Evolutionary conservation across 768 basidiomycete species (phyloP).

Genomic region (Tricholomella constricta): DNA sequence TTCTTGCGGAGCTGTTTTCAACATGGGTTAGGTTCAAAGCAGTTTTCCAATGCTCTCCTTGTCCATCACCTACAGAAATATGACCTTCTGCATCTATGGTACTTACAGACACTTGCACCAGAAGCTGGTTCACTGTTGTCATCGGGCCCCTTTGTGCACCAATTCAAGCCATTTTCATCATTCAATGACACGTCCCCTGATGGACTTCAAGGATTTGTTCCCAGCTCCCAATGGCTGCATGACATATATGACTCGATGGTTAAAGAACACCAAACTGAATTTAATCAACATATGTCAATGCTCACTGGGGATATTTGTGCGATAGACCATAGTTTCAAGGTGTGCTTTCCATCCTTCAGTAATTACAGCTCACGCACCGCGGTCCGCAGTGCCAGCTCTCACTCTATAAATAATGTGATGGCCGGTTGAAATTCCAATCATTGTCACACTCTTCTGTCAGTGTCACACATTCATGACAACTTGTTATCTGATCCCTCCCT

Average conservation of each 20-base stretch:
- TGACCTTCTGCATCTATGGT: not conserved
- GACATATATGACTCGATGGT: conserved; percentile 27
- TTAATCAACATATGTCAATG: conserved; percentile 30
- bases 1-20: conserved; percentile 21
- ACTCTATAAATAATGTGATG: too few relatives aligned
- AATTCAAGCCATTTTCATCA: conserved; percentile 4
- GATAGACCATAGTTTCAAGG: conserved; percentile 32
- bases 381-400: too few relatives aligned
- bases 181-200: conserved; percentile 1
- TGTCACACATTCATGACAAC: too few relatives aligned
- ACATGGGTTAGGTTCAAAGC: conserved; percentile 24
- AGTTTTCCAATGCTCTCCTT: conserved; percentile 22
- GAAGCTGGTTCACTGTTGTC: not conserved
- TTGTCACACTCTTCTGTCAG: too few relatives aligned
- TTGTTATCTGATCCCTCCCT: too few relatives aligned
- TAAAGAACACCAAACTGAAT: conserved; percentile 15
- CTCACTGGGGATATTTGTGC: conserved; percentile 14
- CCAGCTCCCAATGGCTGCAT: conserved; percentile 20
- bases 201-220: conserved; percentile 24
- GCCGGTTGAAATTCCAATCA: too few relatives aligned
- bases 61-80: conserved; percentile 19
- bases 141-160: not conserved
- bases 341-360: too few relatives aligned
- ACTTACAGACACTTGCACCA: conserved; percentile 5
- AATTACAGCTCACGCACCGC: too few relatives aligned